Evolutionary conservation across 1,284 basidiomycete species (phyloP).

Genomic region (Cutaneotrichosporon sp.): DNA sequence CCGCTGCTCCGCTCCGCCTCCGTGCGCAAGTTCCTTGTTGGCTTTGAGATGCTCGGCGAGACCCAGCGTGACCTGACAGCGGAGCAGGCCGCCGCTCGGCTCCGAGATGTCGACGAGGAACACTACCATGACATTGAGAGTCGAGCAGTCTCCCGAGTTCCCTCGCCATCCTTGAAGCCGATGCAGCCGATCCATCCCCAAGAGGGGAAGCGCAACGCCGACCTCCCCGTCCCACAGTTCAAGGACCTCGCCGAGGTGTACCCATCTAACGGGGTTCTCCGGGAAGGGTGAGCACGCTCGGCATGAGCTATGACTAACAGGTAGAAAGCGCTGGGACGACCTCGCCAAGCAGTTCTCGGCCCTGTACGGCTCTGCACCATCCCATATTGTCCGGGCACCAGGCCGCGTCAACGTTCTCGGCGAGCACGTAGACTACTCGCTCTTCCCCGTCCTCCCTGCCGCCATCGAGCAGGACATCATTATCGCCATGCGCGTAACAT

Average conservation of each 20-base stretch:
- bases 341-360: slow-evolving; percentile 61
- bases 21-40: slow-evolving; percentile 86
- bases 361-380: slow-evolving; percentile 62
- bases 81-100: slow-evolving; percentile 73
- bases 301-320: too few relatives aligned
- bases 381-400: slow-evolving; percentile 71
- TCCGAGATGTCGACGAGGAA: slow-evolving; percentile 55
- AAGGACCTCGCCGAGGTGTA: slow-evolving; percentile 60
- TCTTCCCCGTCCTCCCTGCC: slow-evolving; percentile 62
- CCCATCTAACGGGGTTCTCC: slow-evolving; percentile 33
- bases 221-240: slow-evolving; percentile 62
- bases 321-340: slow-evolving; percentile 61
- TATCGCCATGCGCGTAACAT: slow-evolving; percentile 59
- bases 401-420: slow-evolving; percentile 75
- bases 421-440: slow-evolving; percentile 78
- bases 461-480: slow-evolving; percentile 81
- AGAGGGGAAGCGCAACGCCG: slow-evolving; percentile 47
- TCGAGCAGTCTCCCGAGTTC: background rate
- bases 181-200: background rate
- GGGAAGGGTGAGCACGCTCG: too few relatives aligned
- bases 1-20: slow-evolving; percentile 76
- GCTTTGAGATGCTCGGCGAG: slow-evolving; percentile 91
- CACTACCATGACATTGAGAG: slow-evolving; percentile 53
- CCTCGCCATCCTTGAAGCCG: background rate
- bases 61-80: slow-evolving; percentile 85